phyloP scores from a whole-genome alignment of 2,329 filamentous ascomycete species.

The Sporothrix humicola region DNA sequence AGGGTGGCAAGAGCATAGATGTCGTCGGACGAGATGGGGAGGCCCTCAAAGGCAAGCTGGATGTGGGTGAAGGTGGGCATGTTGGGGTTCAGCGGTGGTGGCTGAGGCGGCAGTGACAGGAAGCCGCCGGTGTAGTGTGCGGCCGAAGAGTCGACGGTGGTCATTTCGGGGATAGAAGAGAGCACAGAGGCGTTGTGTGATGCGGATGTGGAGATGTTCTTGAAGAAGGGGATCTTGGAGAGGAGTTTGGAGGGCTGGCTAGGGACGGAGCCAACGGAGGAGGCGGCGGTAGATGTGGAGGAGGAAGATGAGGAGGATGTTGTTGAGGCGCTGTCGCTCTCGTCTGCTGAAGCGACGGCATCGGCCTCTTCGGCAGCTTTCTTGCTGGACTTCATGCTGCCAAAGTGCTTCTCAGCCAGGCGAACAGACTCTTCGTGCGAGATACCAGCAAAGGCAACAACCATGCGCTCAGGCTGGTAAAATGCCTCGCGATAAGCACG shows the following conservation, averaged over 20 bases:
- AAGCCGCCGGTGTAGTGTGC: constrained; percentile 93
- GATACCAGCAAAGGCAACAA: constrained; percentile 93
- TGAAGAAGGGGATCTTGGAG: constrained; percentile 80
- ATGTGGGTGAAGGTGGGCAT: constrained; percentile 87
- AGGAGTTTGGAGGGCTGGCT: constrained; percentile 68
- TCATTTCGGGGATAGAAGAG: constrained; percentile 55
- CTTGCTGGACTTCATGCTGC: constrained; percentile 74
- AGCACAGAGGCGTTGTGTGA: constrained; percentile 64
- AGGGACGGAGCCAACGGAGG: constrained; percentile 30
- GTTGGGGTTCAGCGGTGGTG: constrained; percentile 76
- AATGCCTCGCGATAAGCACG: constrained; percentile 81
- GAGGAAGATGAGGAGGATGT: constrained; percentile 45
- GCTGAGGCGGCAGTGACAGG: constrained; percentile 80
- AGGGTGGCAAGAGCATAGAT: constrained; percentile 96
- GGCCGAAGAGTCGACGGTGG: constrained; percentile 62
- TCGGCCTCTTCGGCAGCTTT: constrained; percentile 44
- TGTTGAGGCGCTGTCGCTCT: constrained; percentile 38
- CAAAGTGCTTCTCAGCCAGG: constrained; percentile 84
- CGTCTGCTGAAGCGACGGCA: constrained; percentile 43
- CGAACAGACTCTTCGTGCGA: constrained; percentile 79
- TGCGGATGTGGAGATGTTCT: constrained; percentile 81
- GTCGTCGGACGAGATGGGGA: constrained; percentile 86
- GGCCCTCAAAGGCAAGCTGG: constrained; percentile 92
- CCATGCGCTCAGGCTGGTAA: constrained; percentile 87
- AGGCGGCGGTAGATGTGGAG: constrained; percentile 41